Base-by-base conservation (phyloP, 805 yeast genomes). In the Yarrowia bubula region DNA sequence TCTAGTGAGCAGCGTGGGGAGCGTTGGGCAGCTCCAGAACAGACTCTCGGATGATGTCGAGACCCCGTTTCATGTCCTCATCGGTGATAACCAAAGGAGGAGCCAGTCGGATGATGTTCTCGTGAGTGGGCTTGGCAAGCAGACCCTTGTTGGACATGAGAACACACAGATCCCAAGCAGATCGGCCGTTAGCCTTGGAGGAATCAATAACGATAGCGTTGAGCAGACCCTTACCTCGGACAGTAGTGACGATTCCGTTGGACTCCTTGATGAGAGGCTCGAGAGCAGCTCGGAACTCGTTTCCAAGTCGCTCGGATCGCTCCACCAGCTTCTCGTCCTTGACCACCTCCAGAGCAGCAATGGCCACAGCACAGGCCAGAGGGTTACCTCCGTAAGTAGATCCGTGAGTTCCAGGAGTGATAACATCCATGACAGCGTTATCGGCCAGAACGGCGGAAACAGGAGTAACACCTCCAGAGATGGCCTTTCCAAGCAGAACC, bases 301-400 rank as follows among this genome's bases (percentile, higher is more conserved):
- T 83, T 69, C 98, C 98, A 70, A 90, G 81, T 37, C 78, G 80
- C 32, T 76, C 77, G 5, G 98, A 86, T 77, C 96, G 85, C 73
- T 89, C 90, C 44, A 87, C 92, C 72, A 93, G 83, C 31, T 86
- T 82, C 78, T 93, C 98, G 71, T 93, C 96, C 75, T 83, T 84
- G 65, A 93, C 90, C 64, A 93, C 98, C 71, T 91, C 84, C 69
- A 93, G 81, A 10, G 98, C 97, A 66, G 97, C 97, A 75, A 90
- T 86, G 67, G 98, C 95, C 18, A 91, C 97, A 65, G 90, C 84
- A 70, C 96, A 90, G 22, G 96, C 93, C 75, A 93, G 83, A 69
- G 98, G 97, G 79, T 92, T 93, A 76, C 98, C 98, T 77, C 98
- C 98, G 75, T 90, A 93, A 22, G 98, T 93, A 33, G 98, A 92